Evolutionary conservation across 2,329 filamentous ascomycete genomes (phyloP).

Genomic region (Fusarium torreyae): DNA sequence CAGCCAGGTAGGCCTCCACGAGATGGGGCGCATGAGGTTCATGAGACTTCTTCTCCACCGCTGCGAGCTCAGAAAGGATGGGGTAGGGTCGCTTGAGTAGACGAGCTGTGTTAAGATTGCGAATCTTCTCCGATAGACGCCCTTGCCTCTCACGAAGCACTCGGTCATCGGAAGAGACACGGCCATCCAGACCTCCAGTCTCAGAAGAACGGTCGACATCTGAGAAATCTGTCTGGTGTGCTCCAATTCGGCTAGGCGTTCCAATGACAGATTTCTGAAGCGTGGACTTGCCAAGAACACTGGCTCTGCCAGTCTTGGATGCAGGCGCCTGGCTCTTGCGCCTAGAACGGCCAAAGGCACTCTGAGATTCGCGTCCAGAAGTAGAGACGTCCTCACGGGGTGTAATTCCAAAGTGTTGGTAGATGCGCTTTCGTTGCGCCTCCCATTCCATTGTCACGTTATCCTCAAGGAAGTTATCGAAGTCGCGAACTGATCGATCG

Average conservation of each 20-base stretch:
- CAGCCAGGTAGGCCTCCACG: constrained; percentile 84
- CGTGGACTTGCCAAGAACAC: constrained; percentile 70
- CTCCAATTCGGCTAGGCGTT: constrained; percentile 77
- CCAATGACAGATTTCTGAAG: constrained; percentile 91
- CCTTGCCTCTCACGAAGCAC: constrained; percentile 87
- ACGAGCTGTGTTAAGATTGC: constrained; percentile 81
- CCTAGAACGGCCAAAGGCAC: constrained; percentile 73
- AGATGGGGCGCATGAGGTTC: constrained; percentile 82
- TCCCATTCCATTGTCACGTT: constrained; percentile 98
- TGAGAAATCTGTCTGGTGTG: constrained; percentile 76
- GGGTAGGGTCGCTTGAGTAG: constrained; percentile 78
- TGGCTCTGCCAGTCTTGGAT: constrained; percentile 63
- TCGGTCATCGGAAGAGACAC: constrained; percentile 75
- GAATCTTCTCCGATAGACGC: constrained; percentile 84
- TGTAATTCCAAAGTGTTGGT: constrained; percentile 94
- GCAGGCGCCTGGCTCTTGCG: constrained; percentile 68
- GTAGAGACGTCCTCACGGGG: constrained; percentile 64
- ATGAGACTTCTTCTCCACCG: constrained; percentile 78
- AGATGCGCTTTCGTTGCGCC: constrained; percentile 90
- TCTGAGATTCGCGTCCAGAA: constrained; percentile 64
- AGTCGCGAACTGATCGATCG: constrained; percentile 89
- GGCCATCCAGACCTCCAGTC: constrained; percentile 60
- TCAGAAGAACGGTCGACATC: constrained; percentile 75
- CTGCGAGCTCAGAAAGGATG: constrained; percentile 81
- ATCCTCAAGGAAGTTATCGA: constrained; percentile 94